These are phyloP conservation scores for Verticillium tricorpus DNA, from an alignment of 2,329 filamentous ascomycete genomes.

Conservation along the genomic window DNA sequence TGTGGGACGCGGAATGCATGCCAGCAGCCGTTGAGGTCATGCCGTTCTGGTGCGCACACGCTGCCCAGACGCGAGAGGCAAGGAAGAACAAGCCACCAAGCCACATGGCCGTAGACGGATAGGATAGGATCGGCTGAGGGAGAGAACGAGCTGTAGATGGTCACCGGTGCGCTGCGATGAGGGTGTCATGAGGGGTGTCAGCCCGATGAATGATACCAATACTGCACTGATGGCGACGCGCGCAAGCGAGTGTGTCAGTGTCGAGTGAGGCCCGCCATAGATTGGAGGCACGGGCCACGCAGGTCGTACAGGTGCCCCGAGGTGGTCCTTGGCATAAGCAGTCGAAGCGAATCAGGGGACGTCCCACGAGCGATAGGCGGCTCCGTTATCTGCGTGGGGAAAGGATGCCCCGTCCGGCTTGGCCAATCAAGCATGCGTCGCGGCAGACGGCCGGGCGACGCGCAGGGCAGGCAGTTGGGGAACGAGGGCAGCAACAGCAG, in stretches of 20 bases:
- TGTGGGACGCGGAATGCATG: neutral
- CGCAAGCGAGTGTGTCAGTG: neutral
- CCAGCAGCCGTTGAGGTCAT: neutral
- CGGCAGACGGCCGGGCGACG: neutral
- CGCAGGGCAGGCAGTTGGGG: neutral
- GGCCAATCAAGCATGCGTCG: neutral
- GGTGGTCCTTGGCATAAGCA: neutral
- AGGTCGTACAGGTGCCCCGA: neutral
- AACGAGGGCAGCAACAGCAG: neutral
- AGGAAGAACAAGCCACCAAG: neutral
- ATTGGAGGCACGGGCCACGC: neutral
- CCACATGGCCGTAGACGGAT: neutral
- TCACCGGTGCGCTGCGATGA: neutral
- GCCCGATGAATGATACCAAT: neutral
- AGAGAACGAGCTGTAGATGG: neutral
- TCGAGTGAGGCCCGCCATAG: neutral
- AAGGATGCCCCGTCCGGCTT: neutral
- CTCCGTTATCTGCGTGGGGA: constrained; percentile 3
- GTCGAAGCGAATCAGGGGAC: neutral
- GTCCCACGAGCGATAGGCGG: neutral
- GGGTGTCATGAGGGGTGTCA: neutral
- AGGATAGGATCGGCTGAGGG: neutral
- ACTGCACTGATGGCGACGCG: neutral
- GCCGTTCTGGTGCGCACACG: neutral
- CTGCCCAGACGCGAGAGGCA: neutral